Evolutionary conservation across 352 stramenopile genomes (phyloP).

Genomic region (Pythium coloratum): DNA sequence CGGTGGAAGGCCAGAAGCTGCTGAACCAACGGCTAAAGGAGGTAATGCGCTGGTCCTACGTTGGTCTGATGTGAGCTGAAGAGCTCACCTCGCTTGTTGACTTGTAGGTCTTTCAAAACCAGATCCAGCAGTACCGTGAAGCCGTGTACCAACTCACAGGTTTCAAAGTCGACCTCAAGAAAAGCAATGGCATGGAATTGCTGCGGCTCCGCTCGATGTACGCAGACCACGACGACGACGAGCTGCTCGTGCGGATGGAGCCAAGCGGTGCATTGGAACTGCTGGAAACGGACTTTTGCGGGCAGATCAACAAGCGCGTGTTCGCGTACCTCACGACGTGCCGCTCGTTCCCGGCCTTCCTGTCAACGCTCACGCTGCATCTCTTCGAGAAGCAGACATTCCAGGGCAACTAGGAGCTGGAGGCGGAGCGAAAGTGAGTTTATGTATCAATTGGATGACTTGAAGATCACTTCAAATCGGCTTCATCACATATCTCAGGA

Average conservation of each 20-base stretch:
- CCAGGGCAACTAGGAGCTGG: slow-evolving; percentile 35
- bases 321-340: slow-evolving; percentile 77
- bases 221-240: slow-evolving; percentile 81
- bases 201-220: slow-evolving; percentile 81
- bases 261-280: slow-evolving; percentile 71
- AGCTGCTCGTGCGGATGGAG: slow-evolving; percentile 86
- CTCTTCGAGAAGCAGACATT: slow-evolving; percentile 92
- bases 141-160: slow-evolving; percentile 88
- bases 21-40: slow-evolving; percentile 89
- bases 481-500: background rate
- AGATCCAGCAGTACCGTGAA: slow-evolving; percentile 89
- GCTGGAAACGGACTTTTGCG: slow-evolving; percentile 79
- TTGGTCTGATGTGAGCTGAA: too few relatives aligned
- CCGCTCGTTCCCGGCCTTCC: slow-evolving; percentile 88
- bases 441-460: too few relatives aligned
- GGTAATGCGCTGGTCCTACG: slow-evolving; percentile 21
- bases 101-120: slow-evolving; percentile 50
- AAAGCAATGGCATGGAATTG: slow-evolving; percentile 75
- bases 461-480: too few relatives aligned
- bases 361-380: slow-evolving; percentile 85
- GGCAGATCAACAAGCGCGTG: slow-evolving; percentile 60
- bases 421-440: too few relatives aligned
- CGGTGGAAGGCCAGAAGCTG: slow-evolving; percentile 82
- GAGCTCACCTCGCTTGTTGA: too few relatives aligned
- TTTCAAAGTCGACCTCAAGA: slow-evolving; percentile 87